Conservation (phyloP, 2,329 filamentous ascomycete genomes). For the Penicillium decumbens region DNA sequence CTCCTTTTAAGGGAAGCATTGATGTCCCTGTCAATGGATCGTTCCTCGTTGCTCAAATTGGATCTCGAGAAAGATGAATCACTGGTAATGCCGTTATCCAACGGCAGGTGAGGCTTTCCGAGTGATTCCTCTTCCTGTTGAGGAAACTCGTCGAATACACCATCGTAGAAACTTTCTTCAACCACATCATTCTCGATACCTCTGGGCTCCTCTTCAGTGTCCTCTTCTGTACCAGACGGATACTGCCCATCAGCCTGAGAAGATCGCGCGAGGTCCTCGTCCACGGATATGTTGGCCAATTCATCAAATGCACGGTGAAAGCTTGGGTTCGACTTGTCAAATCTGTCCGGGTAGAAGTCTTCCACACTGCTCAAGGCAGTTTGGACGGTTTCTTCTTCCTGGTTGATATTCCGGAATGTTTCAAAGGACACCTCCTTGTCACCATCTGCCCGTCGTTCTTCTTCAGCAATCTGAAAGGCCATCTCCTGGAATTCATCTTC, state of each 20-base stretch:
- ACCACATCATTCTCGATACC: constrained; percentile 11
- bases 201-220: constrained; percentile 12
- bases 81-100: background rate
- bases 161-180: constrained; percentile 25
- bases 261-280: constrained; percentile 57
- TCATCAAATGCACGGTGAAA: constrained; percentile 8
- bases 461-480: constrained; percentile 57
- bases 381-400: constrained; percentile 57
- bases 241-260: constrained; percentile 43
- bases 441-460: constrained; percentile 55
- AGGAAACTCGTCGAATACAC: constrained; percentile 17
- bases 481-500: constrained; percentile 74
- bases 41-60: background rate
- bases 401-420: constrained; percentile 52
- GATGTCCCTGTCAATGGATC: background rate
- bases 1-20: background rate
- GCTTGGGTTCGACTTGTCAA: constrained; percentile 36
- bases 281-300: constrained; percentile 51
- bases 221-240: constrained; percentile 34
- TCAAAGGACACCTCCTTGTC: constrained; percentile 55
- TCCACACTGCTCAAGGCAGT: constrained; percentile 79
- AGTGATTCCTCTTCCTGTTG: constrained; percentile 1
- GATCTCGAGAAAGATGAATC: background rate
- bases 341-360: constrained; percentile 71
- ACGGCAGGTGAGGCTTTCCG: background rate